phyloP scores from a whole-genome alignment of 2,329 filamentous ascomycete genomes.

The Dendryphion nanum region DNA sequence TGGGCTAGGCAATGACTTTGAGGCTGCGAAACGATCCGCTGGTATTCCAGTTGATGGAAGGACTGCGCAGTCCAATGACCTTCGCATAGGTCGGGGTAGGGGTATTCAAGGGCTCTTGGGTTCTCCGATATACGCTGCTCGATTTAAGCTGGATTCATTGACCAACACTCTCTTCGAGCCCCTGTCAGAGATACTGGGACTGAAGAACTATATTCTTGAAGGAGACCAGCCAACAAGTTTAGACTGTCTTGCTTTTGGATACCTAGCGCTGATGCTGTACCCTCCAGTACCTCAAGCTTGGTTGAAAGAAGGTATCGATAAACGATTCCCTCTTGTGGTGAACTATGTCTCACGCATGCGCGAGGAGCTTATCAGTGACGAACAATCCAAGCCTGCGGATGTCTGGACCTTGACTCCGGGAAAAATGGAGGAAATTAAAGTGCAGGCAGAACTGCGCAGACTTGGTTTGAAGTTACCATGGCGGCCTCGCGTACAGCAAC shows the following conservation, averaged over 20 bases:
- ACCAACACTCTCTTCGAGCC: slow-evolving; percentile 69
- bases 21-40: slow-evolving; percentile 36
- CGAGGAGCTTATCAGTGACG: slow-evolving; percentile 19
- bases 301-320: slow-evolving; percentile 57
- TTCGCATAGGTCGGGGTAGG: slow-evolving; percentile 56
- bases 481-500: slow-evolving; percentile 10
- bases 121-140: slow-evolving; percentile 65
- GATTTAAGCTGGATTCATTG: slow-evolving; percentile 74
- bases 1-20: slow-evolving; percentile 32
- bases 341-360: slow-evolving; percentile 40
- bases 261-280: slow-evolving; percentile 70
- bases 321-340: slow-evolving; percentile 44
- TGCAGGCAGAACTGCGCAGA: neutral
- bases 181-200: slow-evolving; percentile 60
- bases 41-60: slow-evolving; percentile 36
- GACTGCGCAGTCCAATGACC: slow-evolving; percentile 26
- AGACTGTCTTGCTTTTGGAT: slow-evolving; percentile 80
- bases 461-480: slow-evolving; percentile 21
- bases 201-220: slow-evolving; percentile 57
- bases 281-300: slow-evolving; percentile 62
- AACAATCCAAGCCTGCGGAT: slow-evolving; percentile 19
- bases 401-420: slow-evolving; percentile 25
- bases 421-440: slow-evolving; percentile 1
- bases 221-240: slow-evolving; percentile 58
- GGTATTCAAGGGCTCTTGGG: slow-evolving; percentile 63